phyloP scores from a whole-genome alignment of 257 asterid species.

The Fraxinus anomala region DNA sequence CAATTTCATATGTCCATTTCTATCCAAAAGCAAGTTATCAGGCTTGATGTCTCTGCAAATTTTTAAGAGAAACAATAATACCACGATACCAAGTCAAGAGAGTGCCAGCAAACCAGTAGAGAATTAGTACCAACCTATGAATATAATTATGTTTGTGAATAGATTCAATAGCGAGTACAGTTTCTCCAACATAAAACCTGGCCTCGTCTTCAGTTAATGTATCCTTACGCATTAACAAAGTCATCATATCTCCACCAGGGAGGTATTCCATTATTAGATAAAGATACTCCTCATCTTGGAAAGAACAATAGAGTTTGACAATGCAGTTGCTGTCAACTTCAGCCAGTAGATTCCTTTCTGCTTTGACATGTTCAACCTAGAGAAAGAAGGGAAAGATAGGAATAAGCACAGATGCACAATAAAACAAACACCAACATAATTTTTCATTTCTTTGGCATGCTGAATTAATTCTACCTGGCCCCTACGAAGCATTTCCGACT shows the following conservation, averaged over 20 bases:
- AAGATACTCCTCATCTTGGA: conserved; percentile 95
- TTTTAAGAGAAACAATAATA: conserved; percentile 17
- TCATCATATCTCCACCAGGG: conserved; percentile 99
- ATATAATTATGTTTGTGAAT: conserved; percentile 91
- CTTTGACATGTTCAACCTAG: conserved; percentile 93
- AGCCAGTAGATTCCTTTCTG: conserved; percentile 89
- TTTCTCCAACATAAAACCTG: conserved; percentile 87
- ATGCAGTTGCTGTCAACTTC: conserved; percentile 98
- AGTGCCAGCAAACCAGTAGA: conserved; percentile 26
- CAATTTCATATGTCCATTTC: conserved; percentile 89
- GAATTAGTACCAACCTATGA: conserved; percentile 67
- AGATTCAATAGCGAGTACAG: conserved; percentile 95
- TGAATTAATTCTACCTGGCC: conserved; percentile 73
- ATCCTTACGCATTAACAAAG: conserved; percentile 93
- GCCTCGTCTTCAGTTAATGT: conserved; percentile 90
- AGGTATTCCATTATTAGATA: conserved; percentile 96
- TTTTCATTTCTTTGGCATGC: conserved; percentile 19
- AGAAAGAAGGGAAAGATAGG: conserved; percentile 21
- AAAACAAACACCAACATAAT: conserved; percentile 21
- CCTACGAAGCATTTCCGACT: conserved; percentile 98
- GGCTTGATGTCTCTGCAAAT: conserved; percentile 94
- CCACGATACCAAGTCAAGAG: conserved; percentile 13
- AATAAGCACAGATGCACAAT: conserved; percentile 19
- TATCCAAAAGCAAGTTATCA: conserved; percentile 93
- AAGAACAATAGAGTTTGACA: conserved; percentile 92